Evolutionary conservation across 208 protist genomes (phyloP), one percentile per base, ranked within the genome.

Genomic region (Crithidia fasciculata): DNA sequence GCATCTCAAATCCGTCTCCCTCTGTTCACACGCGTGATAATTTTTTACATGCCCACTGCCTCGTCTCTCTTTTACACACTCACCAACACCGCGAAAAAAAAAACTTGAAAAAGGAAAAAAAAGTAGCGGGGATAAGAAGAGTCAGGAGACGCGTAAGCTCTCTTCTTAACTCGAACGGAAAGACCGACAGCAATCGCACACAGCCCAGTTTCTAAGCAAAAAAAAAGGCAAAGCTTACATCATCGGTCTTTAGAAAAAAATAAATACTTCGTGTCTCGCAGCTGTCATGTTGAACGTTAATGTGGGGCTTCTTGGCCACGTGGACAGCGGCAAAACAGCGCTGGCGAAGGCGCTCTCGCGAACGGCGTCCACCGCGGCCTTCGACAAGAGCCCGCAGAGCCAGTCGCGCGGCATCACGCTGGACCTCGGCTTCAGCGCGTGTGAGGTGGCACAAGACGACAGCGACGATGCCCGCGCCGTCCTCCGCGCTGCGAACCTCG

Each of bases 341-440:
- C 66, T 96, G 59, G 92, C 95, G 36, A 96, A 95, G 63, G 97
- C 96, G 12, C 85, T 99, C 8, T 98, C 93, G 36, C 88, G 83
- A 0, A 85, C 88, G 5, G 81, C 93, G 8, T 99, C 97, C 2
- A 99, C 98, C 3, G 98, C 98, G 2, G 86, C 96, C 9, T 98
- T 99, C 69, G 98, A 99, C 86, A 99, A 99, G 80, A 94, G 92
- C 71, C 98, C 98, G n/a, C 95, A 99, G 74, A 98, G 94, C 80
- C 84, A 98, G 71, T 87, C 95, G 39, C 83, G 98, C 49, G 98
- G 98, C 40, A 99, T 99, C 74, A 99, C 98, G 13, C 80, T 99
- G 6, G 98, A 99, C 77, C 86, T 99, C 4, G 98, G 98, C 40
- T 99, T 99, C 87, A 99, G 97, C 55, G 86, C 95, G 0, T 90